A percentile compares a stretch with the other conserved stretches of the same genome.
These are phyloP conservation scores for Beauveria asiatica DNA, from an alignment of 2,329 filamentous ascomycete species.

Conservation along the genomic window DNA sequence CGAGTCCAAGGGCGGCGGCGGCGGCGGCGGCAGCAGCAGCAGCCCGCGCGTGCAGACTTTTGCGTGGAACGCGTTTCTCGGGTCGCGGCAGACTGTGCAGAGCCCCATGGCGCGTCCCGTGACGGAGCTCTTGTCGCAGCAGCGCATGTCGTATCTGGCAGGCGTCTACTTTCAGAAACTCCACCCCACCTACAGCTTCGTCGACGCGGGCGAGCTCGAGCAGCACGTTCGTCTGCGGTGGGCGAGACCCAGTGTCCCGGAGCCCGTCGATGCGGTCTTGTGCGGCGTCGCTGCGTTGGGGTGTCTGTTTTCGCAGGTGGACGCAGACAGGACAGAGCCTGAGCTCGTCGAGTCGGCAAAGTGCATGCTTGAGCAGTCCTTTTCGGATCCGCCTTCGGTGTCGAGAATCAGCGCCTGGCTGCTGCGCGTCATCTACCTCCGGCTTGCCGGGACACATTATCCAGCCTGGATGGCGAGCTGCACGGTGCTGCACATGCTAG, in stretches of 20 bases:
- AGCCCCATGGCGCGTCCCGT: constrained; percentile 26
- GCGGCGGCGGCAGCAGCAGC: too few species aligned
- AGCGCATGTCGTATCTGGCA: constrained; percentile 37
- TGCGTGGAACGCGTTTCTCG: constrained; percentile 41
- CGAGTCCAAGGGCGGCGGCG: constrained; percentile 38
- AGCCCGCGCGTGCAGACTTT: constrained; percentile 43
- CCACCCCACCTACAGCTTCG: constrained; percentile 44
- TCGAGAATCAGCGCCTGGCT: constrained; percentile 41
- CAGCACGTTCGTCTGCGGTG: constrained; percentile 25
- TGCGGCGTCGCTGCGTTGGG: constrained; percentile 49
- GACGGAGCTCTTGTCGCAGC: constrained; percentile 36
- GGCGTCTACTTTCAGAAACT: constrained; percentile 44
- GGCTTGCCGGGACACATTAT: constrained; percentile 44
- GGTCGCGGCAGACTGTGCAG: constrained; percentile 18
- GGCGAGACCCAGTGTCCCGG: constrained; percentile 21
- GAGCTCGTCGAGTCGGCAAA: constrained; percentile 39
- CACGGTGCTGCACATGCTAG: constrained; percentile 48
- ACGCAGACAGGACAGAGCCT: constrained; percentile 32
- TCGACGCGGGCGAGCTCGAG: constrained; percentile 25
- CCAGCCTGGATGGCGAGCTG: constrained; percentile 49
- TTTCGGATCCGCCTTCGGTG: constrained; percentile 25
- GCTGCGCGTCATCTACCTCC: constrained; percentile 43
- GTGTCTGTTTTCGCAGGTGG: constrained; percentile 38
- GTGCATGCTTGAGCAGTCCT: constrained; percentile 33
- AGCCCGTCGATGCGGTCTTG: constrained; percentile 38